Percentiles rank a stretch among this genome's conserved stretches.
Evolutionary conservation across 805 yeast species (phyloP).

Genomic region (Metschnikowia lachancei): DNA sequence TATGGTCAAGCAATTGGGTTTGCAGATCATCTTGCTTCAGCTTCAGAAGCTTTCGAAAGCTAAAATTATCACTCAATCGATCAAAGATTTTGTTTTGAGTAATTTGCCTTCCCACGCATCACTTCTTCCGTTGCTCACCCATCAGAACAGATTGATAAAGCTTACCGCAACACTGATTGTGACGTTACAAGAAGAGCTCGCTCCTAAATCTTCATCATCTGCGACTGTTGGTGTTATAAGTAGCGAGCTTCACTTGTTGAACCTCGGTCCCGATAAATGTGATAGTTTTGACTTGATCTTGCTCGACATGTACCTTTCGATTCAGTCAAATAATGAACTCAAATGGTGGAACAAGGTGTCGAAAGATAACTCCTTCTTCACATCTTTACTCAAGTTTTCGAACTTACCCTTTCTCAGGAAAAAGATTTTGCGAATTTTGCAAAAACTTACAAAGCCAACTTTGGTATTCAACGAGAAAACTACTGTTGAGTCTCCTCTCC

Average conservation of each 20-base stretch:
- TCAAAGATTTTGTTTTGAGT: slow-evolving; percentile 27
- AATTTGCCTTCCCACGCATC: slow-evolving; percentile 45
- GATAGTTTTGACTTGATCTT: slow-evolving; percentile 55
- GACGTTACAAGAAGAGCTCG: slow-evolving; percentile 28
- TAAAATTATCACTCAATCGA: slow-evolving; percentile 21
- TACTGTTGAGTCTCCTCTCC: slow-evolving; percentile 52
- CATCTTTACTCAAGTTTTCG: slow-evolving; percentile 55
- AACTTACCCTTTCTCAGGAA: slow-evolving; percentile 10
- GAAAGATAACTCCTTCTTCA: slow-evolving; percentile 58
- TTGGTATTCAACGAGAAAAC: slow-evolving; percentile 22
- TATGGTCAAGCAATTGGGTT: slow-evolving; percentile 60
- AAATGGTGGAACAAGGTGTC: slow-evolving; percentile 73
- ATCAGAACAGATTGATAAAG: slow-evolving; percentile 43
- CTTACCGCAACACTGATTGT: slow-evolving; percentile 48
- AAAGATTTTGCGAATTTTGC: slow-evolving; percentile 14
- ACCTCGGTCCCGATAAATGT: slow-evolving; percentile 24
- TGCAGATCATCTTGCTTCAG: slow-evolving; percentile 62
- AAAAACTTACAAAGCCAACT: slow-evolving; percentile 15
- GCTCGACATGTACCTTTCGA: slow-evolving; percentile 53
- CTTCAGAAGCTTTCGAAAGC: slow-evolving; percentile 36
- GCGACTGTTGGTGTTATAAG: slow-evolving; percentile 12
- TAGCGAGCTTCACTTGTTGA: slow-evolving; percentile 7
- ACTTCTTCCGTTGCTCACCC: slow-evolving; percentile 44
- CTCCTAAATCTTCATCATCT: slow-evolving; percentile 22
- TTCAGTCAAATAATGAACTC: slow-evolving; percentile 58